Percentiles rank a stretch among this genome's conserved stretches.
Conservation (phyloP, 2,329 filamentous ascomycete species). For the Aspergillus awamori region DNA sequence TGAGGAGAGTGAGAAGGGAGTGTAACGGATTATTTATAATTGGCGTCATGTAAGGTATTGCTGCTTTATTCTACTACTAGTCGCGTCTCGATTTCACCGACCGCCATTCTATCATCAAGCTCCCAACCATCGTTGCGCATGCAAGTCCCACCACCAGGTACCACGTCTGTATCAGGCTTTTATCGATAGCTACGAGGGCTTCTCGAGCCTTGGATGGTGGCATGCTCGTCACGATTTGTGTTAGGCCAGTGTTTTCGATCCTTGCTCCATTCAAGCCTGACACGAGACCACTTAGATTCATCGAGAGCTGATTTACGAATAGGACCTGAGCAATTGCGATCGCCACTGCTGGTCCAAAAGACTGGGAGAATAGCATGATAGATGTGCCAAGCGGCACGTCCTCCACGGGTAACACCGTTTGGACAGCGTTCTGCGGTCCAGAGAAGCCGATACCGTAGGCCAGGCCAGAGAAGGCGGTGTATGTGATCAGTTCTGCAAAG, state of each 20-base stretch:
- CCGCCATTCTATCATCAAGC: slow-evolving; percentile 30
- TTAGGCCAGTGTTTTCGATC: slow-evolving; percentile 23
- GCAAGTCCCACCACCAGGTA: slow-evolving; percentile 27
- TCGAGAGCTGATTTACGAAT: slow-evolving; percentile 52
- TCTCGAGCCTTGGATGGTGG: slow-evolving; percentile 13
- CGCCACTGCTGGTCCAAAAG: slow-evolving; percentile 50
- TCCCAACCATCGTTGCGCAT: slow-evolving; percentile 28
- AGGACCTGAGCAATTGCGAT: slow-evolving; percentile 57
- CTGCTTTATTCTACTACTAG: not conserved
- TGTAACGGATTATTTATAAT: no score
- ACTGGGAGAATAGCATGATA: slow-evolving; percentile 42
- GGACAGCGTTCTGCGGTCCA: slow-evolving; percentile 33
- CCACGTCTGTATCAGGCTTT: slow-evolving; percentile 25
- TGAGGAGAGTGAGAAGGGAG: no score
- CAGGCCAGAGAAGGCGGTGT: slow-evolving; percentile 33
- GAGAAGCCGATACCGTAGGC: slow-evolving; percentile 37
- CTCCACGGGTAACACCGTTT: slow-evolving; percentile 28
- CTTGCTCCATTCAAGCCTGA: slow-evolving; percentile 18
- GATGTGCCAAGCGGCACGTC: slow-evolving; percentile 34
- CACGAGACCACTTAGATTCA: slow-evolving; percentile 17
- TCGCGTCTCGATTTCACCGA: slow-evolving; percentile 23
- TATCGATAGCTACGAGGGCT: slow-evolving; percentile 25
- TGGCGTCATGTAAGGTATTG: no score
- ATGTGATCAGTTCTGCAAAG: slow-evolving; percentile 31
- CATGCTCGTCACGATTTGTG: slow-evolving; percentile 23